Percentiles rank a stretch among this genome's conserved stretches.
Conservation (phyloP, 2,329 filamentous ascomycete genomes). For the Ophiostoma ulmi region DNA sequence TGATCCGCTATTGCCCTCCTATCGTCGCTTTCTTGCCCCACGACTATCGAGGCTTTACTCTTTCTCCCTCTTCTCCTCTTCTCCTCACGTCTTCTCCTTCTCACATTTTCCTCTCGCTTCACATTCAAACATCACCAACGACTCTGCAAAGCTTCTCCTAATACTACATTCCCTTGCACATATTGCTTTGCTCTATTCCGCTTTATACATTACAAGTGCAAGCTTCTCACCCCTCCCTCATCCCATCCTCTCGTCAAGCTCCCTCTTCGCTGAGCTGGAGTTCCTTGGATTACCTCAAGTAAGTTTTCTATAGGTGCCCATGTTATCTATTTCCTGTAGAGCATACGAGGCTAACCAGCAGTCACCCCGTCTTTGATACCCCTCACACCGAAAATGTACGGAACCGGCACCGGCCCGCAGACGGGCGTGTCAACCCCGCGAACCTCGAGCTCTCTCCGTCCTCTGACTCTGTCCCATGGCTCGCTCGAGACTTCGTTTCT, state of each 20-base stretch:
- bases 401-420: slow-evolving; percentile 74
- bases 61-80: not conserved
- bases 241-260: slow-evolving; percentile 18
- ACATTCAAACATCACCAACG: not conserved
- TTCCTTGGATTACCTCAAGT: slow-evolving; percentile 19
- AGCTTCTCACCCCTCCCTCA: slow-evolving; percentile 8
- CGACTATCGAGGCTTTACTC: slow-evolving; percentile 3
- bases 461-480: slow-evolving; percentile 85
- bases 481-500: slow-evolving; percentile 95
- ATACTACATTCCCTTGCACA: not conserved
- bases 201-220: not conserved
- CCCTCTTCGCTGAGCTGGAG: slow-evolving; percentile 31
- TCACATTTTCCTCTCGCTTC: slow-evolving; percentile 1
- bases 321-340: not conserved
- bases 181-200: not conserved
- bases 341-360: not conserved
- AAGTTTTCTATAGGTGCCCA: not conserved
- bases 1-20: not conserved
- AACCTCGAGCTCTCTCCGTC: slow-evolving; percentile 86
- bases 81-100: not conserved
- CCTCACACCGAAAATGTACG: slow-evolving; percentile 64
- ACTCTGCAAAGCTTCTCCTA: slow-evolving; percentile 5
- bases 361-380: slow-evolving; percentile 28
- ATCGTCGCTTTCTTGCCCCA: slow-evolving; percentile 7
- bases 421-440: slow-evolving; percentile 96